Evolutionary conservation across 257 asterid species (phyloP).

Genomic region (Solanum verrucosum): DNA sequence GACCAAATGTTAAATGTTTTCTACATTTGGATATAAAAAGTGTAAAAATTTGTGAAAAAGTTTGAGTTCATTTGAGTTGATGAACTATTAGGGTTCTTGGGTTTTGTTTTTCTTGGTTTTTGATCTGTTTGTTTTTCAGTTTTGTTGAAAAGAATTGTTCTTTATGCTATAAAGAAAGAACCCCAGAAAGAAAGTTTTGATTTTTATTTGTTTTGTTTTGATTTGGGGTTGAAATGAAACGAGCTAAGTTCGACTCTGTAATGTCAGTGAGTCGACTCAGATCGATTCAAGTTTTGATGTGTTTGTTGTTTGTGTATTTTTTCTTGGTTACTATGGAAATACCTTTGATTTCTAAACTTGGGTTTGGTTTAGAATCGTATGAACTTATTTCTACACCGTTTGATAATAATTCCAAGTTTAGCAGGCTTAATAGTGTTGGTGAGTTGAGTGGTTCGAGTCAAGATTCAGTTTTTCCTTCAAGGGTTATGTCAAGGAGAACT

Average conservation of each 20-base stretch:
- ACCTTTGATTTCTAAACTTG: conserved; percentile 68
- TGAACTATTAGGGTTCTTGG: conserved; percentile 13
- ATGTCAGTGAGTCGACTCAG: conserved; percentile 68
- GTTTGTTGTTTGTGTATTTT: conserved; percentile 63
- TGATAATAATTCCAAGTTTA: conserved; percentile 22
- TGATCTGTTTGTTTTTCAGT: conserved; percentile 4
- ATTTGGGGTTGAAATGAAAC: conserved; percentile 31
- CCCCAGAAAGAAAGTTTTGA: not conserved
- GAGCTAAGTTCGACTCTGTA: conserved; percentile 60
- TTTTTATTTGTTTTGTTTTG: not conserved
- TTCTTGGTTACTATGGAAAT: conserved; percentile 61
- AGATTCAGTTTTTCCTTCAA: conserved; percentile 9
- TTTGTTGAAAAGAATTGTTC: not conserved
- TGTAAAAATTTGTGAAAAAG: not conserved
- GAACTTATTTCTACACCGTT: conserved; percentile 34
- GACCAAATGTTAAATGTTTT: not conserved
- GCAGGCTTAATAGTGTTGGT: conserved; percentile 23
- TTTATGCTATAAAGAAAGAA: not conserved
- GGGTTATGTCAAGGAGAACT: not conserved
- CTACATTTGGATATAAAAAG: not conserved
- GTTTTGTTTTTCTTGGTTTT: not conserved
- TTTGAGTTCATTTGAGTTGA: not conserved
- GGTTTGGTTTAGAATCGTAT: conserved; percentile 49
- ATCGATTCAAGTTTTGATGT: conserved; percentile 66
- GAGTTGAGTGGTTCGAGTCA: conserved; percentile 18